A percentile compares a stretch with the other conserved stretches of the same genome.
Evolutionary conservation across 2,329 filamentous ascomycete species (phyloP).

Genomic region (Botrytis tulipae): DNA sequence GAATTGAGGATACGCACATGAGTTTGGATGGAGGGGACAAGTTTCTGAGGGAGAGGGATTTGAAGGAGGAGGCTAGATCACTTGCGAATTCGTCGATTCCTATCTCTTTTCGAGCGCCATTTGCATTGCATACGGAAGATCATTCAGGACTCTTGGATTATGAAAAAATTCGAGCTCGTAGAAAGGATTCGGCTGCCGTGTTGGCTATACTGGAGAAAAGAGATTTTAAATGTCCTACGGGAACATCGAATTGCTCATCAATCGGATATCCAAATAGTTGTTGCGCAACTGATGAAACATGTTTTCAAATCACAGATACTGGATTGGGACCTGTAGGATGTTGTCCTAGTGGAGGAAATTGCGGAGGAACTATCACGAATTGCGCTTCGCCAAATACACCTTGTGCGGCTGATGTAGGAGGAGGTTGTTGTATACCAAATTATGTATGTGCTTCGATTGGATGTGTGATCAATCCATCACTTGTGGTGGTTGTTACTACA

Average conservation of each 20-base stretch:
- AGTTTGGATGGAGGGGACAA: background rate
- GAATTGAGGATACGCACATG: slow-evolving; percentile 26
- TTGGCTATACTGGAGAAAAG: slow-evolving; percentile 53
- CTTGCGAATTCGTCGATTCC: slow-evolving; percentile 30
- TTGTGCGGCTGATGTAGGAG: slow-evolving; percentile 64
- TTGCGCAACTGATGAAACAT: slow-evolving; percentile 64
- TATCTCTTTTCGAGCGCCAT: slow-evolving; percentile 49
- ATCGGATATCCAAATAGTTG: slow-evolving; percentile 71
- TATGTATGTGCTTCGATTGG: slow-evolving; percentile 68
- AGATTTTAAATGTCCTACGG: slow-evolving; percentile 63
- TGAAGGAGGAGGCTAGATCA: slow-evolving; percentile 29
- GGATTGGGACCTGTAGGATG: slow-evolving; percentile 70
- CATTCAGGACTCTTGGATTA: background rate
- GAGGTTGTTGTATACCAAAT: slow-evolving; percentile 73
- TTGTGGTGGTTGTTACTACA: slow-evolving; percentile 28
- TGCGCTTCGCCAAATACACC: slow-evolving; percentile 62
- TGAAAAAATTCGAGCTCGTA: slow-evolving; percentile 26
- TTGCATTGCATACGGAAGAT: slow-evolving; percentile 47
- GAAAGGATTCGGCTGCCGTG: slow-evolving; percentile 38
- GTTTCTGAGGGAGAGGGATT: slow-evolving; percentile 27
- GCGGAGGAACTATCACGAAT: slow-evolving; percentile 59
- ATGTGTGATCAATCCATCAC: slow-evolving; percentile 49
- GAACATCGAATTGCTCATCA: slow-evolving; percentile 61
- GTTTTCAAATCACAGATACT: slow-evolving; percentile 61
- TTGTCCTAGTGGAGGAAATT: slow-evolving; percentile 64